Percentiles rank a stretch among this genome's conserved stretches.
Evolutionary conservation across 495 filamentous ascomycete genomes (phyloP).

Genomic region (Penicillium canescens): DNA sequence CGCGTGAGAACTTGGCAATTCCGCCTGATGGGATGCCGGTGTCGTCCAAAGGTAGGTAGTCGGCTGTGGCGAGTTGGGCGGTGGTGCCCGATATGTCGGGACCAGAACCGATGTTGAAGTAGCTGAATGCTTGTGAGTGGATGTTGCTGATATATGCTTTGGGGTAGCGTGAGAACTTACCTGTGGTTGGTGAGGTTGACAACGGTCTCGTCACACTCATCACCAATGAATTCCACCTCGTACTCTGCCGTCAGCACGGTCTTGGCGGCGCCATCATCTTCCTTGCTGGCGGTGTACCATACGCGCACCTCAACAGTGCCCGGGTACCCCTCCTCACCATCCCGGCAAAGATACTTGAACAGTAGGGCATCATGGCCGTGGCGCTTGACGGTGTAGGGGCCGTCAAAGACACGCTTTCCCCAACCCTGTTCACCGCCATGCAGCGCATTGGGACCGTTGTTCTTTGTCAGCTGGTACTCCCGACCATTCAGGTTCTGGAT

Average conservation of each 20-base stretch:
- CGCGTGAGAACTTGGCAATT: conserved; percentile 53
- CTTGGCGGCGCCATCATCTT: conserved; percentile 47
- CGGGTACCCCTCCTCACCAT: conserved; percentile 85
- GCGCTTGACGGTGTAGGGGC: conserved; percentile 63
- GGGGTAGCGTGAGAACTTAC: conserved; percentile 42
- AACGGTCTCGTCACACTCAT: conserved; percentile 79
- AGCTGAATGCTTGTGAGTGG: conserved; percentile 52
- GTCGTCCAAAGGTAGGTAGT: conserved; percentile 72
- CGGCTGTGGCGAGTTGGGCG: conserved; percentile 67
- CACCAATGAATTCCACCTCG: conserved; percentile 77
- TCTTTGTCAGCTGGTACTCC: conserved; percentile 65
- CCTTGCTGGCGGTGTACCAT: conserved; percentile 73
- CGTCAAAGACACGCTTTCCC: conserved; percentile 81
- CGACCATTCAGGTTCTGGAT: conserved; percentile 73
- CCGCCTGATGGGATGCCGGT: conserved; percentile 61
- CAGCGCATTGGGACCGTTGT: conserved; percentile 76
- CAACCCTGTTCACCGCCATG: conserved; percentile 83
- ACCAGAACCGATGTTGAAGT: conserved; percentile 79
- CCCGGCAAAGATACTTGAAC: conserved; percentile 69
- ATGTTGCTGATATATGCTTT: background rate
- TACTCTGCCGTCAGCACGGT: conserved; percentile 81
- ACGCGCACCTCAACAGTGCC: conserved; percentile 78
- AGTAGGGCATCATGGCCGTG: conserved; percentile 73
- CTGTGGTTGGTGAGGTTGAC: conserved; percentile 95
- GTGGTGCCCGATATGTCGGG: conserved; percentile 74